A percentile compares a stretch with the other conserved stretches of the same genome.
Evolutionary conservation across 2,329 filamentous ascomycete genomes (phyloP).

Genomic region (Chaetomium globosum): DNA sequence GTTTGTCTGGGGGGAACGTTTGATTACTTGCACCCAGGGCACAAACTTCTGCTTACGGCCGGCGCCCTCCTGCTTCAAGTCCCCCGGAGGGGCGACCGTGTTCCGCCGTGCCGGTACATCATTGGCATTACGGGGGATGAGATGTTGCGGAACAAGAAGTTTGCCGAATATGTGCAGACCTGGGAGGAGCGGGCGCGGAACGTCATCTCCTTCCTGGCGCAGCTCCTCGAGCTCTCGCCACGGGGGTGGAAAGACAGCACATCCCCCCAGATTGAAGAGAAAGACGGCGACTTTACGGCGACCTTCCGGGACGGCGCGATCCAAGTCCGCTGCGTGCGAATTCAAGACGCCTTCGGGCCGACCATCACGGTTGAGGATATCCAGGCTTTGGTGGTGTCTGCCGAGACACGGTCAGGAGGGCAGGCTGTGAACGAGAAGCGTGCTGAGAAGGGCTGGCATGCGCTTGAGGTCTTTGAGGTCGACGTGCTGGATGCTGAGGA

Average conservation of each 20-base stretch:
- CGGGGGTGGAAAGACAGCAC: slow-evolving; percentile 50
- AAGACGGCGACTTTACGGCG: slow-evolving; percentile 54
- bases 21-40: slow-evolving; percentile 91
- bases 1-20: slow-evolving; percentile 92
- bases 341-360: slow-evolving; percentile 86
- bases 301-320: slow-evolving; percentile 63
- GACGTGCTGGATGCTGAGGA: slow-evolving; percentile 77
- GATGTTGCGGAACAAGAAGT: slow-evolving; percentile 86
- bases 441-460: slow-evolving; percentile 71
- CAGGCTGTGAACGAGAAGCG: slow-evolving; percentile 84
- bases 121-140: slow-evolving; percentile 89
- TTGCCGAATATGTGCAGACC: slow-evolving; percentile 74
- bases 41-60: slow-evolving; percentile 94
- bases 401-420: slow-evolving; percentile 83
- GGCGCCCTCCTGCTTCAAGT: slow-evolving; percentile 71
- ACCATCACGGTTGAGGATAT: slow-evolving; percentile 82
- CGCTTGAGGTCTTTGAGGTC: slow-evolving; percentile 81
- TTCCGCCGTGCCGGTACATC: slow-evolving; percentile 61
- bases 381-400: slow-evolving; percentile 80
- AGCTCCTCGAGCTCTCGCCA: slow-evolving; percentile 53
- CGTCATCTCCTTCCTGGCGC: slow-evolving; percentile 73
- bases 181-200: slow-evolving; percentile 74
- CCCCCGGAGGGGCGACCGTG: slow-evolving; percentile 43
- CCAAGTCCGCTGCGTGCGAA: slow-evolving; percentile 75
- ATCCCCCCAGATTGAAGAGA: slow-evolving; percentile 43